A percentile compares a stretch with the other conserved stretches of the same genome.
phyloP scores from a whole-genome alignment of 768 basidiomycete genomes.

The Xerocomellus amylosporus region DNA sequence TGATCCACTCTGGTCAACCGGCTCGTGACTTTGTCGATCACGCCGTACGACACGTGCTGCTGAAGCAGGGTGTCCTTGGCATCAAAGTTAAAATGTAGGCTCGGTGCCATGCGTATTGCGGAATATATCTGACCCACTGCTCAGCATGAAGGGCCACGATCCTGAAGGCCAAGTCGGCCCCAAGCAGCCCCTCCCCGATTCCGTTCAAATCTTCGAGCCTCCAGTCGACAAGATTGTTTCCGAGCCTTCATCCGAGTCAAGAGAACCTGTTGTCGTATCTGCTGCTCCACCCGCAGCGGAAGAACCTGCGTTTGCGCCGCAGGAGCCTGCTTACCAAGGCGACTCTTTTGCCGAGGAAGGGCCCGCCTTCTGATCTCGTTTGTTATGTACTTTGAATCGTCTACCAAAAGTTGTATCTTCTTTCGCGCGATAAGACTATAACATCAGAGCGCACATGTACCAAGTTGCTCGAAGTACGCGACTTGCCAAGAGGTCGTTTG shows the following conservation, averaged over 20 bases:
- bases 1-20: conserved; percentile 99
- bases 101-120: neutral
- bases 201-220: conserved; percentile 85
- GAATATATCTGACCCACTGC: conserved; percentile 12
- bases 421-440: neutral
- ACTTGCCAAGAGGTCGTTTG: neutral
- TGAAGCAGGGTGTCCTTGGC: conserved; percentile 97
- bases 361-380: conserved; percentile 55
- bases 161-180: conserved; percentile 89
- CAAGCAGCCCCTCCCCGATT: conserved; percentile 91
- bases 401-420: conserved; percentile 16
- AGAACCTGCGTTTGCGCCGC: conserved; percentile 40
- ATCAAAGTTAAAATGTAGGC: conserved; percentile 99
- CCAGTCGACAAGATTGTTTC: conserved; percentile 87
- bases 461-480: neutral
- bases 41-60: conserved; percentile 95
- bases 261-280: conserved; percentile 57
- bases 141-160: conserved; percentile 95
- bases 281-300: conserved; percentile 51
- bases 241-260: conserved; percentile 88
- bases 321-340: conserved; percentile 37
- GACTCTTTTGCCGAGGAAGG: conserved; percentile 48
- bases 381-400: conserved; percentile 17
- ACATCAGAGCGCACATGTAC: neutral
- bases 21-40: conserved; percentile 94